Base-by-base conservation (phyloP, 768 basidiomycete species). In the Galerina marginata region DNA sequence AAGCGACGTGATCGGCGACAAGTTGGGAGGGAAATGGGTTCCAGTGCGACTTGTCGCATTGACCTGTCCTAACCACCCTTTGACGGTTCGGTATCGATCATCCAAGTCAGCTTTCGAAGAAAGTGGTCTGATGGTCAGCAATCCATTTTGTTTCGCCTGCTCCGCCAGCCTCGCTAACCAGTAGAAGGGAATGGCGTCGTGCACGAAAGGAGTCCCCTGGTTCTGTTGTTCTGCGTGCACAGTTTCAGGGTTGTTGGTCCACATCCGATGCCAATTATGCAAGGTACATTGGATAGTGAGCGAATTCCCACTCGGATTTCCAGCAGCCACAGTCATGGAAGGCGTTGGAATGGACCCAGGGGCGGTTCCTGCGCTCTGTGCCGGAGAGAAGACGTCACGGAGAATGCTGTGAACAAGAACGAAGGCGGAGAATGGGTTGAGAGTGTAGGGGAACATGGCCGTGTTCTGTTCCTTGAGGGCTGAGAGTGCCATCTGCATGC, bases 231-330 rank as follows among this genome's bases (percentile, higher is more conserved):
- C 71, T 20, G 68, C 64, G 4, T 65, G 64, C 38, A 71, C 66
- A 11, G 71, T 70, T 56, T 77, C 75, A 9, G 78, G 77, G 61
- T 71, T 75, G 36, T 72, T 69, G 46, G 76, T 70, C 86, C 86
- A 87, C 70, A 81, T 79, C 65, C 82, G 80, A 44, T 86, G 74
- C 86, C 86, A 88, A 65, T 82, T 83, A 66, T 87, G 84, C 38
- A 89, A 75, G 29, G 81, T 79, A 65, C 77, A 79, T 66, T 86
- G 85, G 37, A 81, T 72, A 11, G 73, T 65, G 66, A 78, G 49
- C 2, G 61, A 47, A 38, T 63, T 65, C 53, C 60, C 61, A 25
- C 55, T 58, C 38, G 64, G 46, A 54, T 52, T 54, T 39, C 56
- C 45, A 44, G 43, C 53, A 25, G 60, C 44, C 12, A 56, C 29